Evolutionary conservation across 805 yeast genomes (phyloP).

Genomic region (Lipomyces starkeyi): DNA sequence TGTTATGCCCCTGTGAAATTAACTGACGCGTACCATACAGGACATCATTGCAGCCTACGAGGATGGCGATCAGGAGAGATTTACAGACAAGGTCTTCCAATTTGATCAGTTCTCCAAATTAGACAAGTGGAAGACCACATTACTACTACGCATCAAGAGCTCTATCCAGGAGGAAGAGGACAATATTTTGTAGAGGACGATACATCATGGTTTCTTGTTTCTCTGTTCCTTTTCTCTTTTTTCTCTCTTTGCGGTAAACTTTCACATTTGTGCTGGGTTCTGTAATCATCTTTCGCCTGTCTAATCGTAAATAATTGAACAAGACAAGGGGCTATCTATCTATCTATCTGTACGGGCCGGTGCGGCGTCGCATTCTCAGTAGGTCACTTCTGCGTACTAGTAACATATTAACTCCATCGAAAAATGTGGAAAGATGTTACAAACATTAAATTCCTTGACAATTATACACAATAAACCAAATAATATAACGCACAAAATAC

Average conservation of each 20-base stretch:
- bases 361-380: not conserved
- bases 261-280: not conserved
- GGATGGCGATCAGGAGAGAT: conserved; percentile 77
- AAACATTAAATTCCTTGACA: not conserved
- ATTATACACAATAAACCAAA: not conserved
- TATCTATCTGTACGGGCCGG: too few species aligned
- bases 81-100: conserved; percentile 75
- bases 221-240: not conserved
- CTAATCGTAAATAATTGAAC: not conserved
- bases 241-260: not conserved
- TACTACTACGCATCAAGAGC: conserved; percentile 81
- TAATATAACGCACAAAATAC: conserved; percentile 4
- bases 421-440: not conserved
- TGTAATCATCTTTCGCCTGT: not conserved
- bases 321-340: not conserved
- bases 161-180: conserved; percentile 68
- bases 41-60: conserved; percentile 75
- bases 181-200: conserved; percentile 29
- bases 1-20: not conserved
- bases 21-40: conserved; percentile 8
- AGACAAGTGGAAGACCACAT: conserved; percentile 87
- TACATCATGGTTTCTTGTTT: not conserved
- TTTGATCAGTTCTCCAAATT: conserved; percentile 87
- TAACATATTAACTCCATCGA: not conserved
- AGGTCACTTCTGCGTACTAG: not conserved